A percentile compares a stretch with the other conserved stretches of the same genome.
Conservation (phyloP, 495 filamentous ascomycete species). For the Neurospora pannonica region DNA sequence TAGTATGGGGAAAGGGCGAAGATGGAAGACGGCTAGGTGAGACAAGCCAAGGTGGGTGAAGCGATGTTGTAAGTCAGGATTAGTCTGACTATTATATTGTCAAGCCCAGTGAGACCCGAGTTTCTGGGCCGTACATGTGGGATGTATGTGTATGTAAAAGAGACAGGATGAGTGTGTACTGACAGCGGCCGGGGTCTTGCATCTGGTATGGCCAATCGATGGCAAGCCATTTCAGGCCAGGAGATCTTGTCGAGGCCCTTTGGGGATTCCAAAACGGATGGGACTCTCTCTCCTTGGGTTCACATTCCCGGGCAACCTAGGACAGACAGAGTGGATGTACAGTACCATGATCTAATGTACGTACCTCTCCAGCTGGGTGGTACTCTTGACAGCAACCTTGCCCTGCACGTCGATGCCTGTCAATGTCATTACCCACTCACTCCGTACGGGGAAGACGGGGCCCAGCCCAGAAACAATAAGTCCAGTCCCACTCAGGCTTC, state of each 20-base stretch:
- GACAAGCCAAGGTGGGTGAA: background rate
- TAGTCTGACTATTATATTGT: conserved; percentile 1
- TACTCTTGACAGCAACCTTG: background rate
- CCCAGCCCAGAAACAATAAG: background rate
- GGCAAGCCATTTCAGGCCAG: conserved; percentile 8
- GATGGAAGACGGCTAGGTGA: background rate
- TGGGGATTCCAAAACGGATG: background rate
- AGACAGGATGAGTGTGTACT: background rate
- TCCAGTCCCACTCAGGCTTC: background rate
- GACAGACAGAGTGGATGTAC: conserved; percentile 1
- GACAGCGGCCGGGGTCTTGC: conserved; percentile 7
- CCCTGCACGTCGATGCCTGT: background rate
- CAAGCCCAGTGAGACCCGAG: background rate
- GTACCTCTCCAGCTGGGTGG: background rate
- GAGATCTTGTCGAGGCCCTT: conserved; percentile 13
- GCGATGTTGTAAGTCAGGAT: background rate
- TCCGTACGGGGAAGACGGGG: background rate
- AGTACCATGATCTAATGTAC: background rate
- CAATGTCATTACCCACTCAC: background rate
- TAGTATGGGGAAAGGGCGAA: background rate
- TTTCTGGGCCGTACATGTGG: conserved; percentile 4
- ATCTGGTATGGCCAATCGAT: conserved; percentile 17
- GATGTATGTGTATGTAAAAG: background rate
- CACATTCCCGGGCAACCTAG: background rate
- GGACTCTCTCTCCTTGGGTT: background rate